Evolutionary conservation across 352 stramenopile species (phyloP).

Genomic region (Pythium brachiatum): DNA sequence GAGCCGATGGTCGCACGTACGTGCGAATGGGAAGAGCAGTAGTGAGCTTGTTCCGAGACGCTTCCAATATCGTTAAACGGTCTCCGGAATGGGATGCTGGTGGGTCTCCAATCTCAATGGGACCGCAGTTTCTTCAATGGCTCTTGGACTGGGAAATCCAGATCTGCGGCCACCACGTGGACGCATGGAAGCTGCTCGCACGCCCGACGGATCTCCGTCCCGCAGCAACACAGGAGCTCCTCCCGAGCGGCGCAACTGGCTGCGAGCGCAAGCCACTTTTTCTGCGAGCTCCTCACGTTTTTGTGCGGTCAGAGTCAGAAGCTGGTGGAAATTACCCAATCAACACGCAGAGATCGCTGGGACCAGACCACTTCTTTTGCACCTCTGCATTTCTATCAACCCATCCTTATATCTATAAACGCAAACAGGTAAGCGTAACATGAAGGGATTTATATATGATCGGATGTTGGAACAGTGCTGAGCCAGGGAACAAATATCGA

Average conservation of each 20-base stretch:
- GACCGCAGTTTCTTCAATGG: neutral
- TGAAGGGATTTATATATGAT: neutral
- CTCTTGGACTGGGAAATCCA: neutral
- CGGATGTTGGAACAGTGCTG: neutral
- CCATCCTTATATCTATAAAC: conserved; percentile 9
- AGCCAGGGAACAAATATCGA: conserved; percentile 13
- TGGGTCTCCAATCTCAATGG: too few species aligned
- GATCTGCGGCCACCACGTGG: neutral
- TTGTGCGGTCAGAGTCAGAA: conserved; percentile 17
- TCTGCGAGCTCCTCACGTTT: conserved; percentile 2
- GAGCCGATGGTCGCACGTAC: neutral
- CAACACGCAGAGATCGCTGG: neutral
- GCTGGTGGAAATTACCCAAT: conserved; percentile 21
- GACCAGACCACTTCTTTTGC: conserved; percentile 22
- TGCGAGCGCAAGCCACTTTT: neutral
- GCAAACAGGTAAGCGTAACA: too few species aligned
- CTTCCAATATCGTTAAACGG: neutral
- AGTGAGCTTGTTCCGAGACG: neutral
- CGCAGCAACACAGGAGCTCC: neutral
- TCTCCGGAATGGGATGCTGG: neutral
- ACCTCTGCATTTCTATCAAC: conserved; percentile 26
- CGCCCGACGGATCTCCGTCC: too few species aligned
- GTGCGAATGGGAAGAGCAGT: neutral
- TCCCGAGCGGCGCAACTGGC: neutral
- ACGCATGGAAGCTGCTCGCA: neutral